Evolutionary conservation across 306 rosid genomes (phyloP).

Genomic region (Argentina anserina): DNA sequence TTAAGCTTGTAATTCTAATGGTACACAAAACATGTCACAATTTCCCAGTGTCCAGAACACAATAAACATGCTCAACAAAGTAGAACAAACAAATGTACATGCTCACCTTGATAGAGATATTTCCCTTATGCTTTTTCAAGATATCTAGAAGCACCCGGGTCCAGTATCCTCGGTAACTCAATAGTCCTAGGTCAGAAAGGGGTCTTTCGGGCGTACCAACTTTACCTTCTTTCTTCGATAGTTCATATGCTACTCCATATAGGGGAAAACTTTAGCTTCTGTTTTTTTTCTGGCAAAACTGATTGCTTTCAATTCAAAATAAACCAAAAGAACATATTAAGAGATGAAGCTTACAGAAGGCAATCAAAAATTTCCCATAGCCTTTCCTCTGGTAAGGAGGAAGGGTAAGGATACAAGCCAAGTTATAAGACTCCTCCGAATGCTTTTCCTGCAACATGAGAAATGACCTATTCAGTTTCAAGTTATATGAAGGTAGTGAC

Average conservation of each 20-base stretch:
- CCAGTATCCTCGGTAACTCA: constrained; percentile 99
- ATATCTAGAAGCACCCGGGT: constrained; percentile 93
- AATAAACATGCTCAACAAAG: not conserved
- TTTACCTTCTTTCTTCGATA: constrained; percentile 95
- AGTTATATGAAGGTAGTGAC: not conserved
- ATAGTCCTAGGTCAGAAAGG: constrained; percentile 91
- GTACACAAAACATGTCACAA: not conserved
- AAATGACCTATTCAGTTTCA: not conserved
- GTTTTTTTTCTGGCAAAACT: not conserved
- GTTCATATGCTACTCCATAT: constrained; percentile 83
- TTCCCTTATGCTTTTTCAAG: constrained; percentile 93
- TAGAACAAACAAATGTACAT: constrained; percentile 6
- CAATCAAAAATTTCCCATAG: constrained; percentile 96
- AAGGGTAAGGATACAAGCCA: constrained; percentile 97
- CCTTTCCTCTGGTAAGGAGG: constrained; percentile 99
- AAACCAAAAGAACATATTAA: not conserved
- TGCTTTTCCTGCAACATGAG: constrained; percentile 79
- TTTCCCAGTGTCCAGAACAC: not conserved
- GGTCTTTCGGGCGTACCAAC: constrained; percentile 99
- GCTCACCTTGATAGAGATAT: constrained; percentile 88
- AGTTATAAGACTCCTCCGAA: constrained; percentile 95
- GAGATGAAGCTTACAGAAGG: constrained; percentile 70
- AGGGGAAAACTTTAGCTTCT: constrained; percentile 22
- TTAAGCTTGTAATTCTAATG: not conserved
- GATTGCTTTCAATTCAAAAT: not conserved